Evolutionary conservation across 768 basidiomycete genomes (phyloP).

Genomic region (Lentinus tigrinus): DNA sequence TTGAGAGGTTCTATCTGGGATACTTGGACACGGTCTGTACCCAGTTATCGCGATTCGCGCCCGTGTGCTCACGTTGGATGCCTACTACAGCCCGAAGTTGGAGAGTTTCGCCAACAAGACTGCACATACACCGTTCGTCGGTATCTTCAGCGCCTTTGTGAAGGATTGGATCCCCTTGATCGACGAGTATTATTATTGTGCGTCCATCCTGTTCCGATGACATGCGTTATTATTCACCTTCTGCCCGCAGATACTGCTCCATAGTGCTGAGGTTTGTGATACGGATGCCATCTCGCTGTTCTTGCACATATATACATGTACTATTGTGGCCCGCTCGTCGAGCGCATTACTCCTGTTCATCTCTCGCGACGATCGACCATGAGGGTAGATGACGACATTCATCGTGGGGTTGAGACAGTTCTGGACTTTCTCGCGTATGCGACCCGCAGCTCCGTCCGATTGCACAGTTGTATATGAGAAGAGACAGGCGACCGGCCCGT

Average conservation of each 20-base stretch:
- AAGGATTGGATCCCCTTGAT: constrained; percentile 89
- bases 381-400: not conserved
- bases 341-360: not conserved
- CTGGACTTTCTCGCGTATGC: too few species aligned
- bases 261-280: constrained; percentile 26
- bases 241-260: constrained; percentile 45
- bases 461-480: too few species aligned
- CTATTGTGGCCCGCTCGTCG: not conserved
- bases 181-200: constrained; percentile 90
- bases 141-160: constrained; percentile 66
- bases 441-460: too few species aligned
- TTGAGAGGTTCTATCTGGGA: constrained; percentile 86
- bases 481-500: too few species aligned
- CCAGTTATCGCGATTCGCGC: not conserved
- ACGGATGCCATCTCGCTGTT: not conserved
- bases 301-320: constrained; percentile 17
- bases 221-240: not conserved
- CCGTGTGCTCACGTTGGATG: not conserved
- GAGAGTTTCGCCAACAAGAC: constrained; percentile 58
- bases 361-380: not conserved
- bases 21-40: constrained; percentile 61
- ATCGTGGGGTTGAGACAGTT: too few species aligned
- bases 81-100: constrained; percentile 63
- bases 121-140: constrained; percentile 58
- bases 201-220: constrained; percentile 29